These are phyloP conservation scores for Tillandsia leiboldiana DNA, from an alignment of 176 grass and related monocot species.

Conservation along the genomic window DNA sequence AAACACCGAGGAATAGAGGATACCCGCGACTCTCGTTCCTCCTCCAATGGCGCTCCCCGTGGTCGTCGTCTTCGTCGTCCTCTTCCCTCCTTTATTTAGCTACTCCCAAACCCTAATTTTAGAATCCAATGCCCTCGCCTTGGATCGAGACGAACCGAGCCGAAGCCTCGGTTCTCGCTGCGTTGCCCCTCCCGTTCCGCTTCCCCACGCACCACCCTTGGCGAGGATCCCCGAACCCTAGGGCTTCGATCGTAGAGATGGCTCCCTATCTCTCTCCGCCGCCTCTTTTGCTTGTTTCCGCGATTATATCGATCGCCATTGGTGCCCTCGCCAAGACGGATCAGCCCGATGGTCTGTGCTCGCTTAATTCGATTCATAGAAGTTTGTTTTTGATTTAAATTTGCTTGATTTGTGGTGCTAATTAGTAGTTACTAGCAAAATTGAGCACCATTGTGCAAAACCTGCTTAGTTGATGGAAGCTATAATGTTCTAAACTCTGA, in stretches of 20 bases:
- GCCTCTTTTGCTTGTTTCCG: neutral
- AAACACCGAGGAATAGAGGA: slow-evolving; percentile 15
- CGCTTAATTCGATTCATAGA: neutral
- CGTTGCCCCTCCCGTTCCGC: slow-evolving; percentile 4
- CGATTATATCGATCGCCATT: slow-evolving; percentile 9
- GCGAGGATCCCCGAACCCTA: slow-evolving; percentile 18
- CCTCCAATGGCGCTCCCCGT: neutral
- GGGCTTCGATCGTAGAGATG: slow-evolving; percentile 16
- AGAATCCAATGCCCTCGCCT: slow-evolving; percentile 6
- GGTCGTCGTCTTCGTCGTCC: neutral
- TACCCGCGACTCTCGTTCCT: slow-evolving; percentile 32
- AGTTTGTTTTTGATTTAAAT: neutral
- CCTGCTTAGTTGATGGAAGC: too few species aligned
- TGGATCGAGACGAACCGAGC: slow-evolving; percentile 1
- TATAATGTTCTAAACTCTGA: too few species aligned
- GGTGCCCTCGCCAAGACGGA: slow-evolving; percentile 48
- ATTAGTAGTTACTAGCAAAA: too few species aligned
- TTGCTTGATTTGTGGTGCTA: neutral
- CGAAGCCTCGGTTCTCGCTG: neutral
- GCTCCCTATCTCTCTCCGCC: slow-evolving; percentile 14
- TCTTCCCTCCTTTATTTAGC: slow-evolving; percentile 1
- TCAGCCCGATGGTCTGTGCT: slow-evolving; percentile 41
- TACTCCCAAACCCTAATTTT: slow-evolving; percentile 12
- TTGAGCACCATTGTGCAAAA: too few species aligned
- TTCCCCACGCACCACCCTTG: slow-evolving; percentile 10